Evolutionary conservation across 257 asterid species (phyloP).

Genomic region (Forsythia viridissima): DNA sequence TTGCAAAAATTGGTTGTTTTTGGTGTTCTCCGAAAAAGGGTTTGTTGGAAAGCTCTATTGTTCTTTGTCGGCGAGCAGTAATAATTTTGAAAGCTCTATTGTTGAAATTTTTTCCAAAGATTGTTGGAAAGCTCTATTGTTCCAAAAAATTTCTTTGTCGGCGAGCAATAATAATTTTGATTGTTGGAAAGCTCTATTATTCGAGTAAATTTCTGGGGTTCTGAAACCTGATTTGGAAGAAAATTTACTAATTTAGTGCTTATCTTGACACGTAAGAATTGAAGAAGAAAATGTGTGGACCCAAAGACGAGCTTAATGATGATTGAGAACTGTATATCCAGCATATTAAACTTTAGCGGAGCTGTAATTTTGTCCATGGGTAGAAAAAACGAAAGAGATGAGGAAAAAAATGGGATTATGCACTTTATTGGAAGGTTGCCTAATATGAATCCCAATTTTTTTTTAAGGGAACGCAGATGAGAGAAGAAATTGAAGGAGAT

Average conservation of each 20-base stretch:
- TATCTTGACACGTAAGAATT: conserved; percentile 30
- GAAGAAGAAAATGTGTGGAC: conserved; percentile 15
- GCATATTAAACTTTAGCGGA: background rate
- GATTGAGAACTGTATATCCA: background rate
- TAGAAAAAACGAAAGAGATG: no score
- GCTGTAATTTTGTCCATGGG: background rate
- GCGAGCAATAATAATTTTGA: conserved; percentile 24
- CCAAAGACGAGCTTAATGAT: conserved; percentile 32
- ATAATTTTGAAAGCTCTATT: no score
- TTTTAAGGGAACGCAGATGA: no score
- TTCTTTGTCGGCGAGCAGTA: no score
- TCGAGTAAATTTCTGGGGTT: background rate
- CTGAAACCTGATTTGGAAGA: background rate
- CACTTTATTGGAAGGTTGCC: background rate
- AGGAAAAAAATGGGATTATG: background rate
- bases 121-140: no score
- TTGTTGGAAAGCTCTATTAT: background rate
- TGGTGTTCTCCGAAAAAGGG: conserved; percentile 73
- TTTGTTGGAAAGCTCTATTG: no score
- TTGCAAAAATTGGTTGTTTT: conserved; percentile 66
- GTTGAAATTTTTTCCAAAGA: no score
- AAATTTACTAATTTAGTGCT: background rate
- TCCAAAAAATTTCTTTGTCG: no score
- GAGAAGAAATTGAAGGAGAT: no score
- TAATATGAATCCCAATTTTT: background rate